phyloP scores from a whole-genome alignment of 768 basidiomycete species.

The Trametes maxima region DNA sequence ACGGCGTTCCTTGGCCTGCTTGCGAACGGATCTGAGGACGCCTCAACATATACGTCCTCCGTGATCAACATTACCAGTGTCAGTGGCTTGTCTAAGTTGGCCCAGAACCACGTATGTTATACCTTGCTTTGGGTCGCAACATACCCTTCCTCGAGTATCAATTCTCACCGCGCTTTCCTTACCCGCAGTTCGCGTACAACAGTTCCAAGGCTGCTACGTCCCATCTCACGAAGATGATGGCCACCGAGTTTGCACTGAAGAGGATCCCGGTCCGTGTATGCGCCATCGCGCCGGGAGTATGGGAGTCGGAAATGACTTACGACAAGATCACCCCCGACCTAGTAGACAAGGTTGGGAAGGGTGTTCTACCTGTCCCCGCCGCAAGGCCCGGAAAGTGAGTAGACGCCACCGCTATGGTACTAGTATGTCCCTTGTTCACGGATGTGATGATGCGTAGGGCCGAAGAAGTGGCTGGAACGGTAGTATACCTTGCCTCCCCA shows the following conservation, averaged over 20 bases:
- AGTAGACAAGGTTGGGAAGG: slow-evolving; percentile 58
- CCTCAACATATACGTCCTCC: slow-evolving; percentile 56
- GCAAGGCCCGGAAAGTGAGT: slow-evolving; percentile 68
- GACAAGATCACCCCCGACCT: slow-evolving; percentile 48
- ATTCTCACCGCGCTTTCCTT: too few species aligned
- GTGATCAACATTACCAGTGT: slow-evolving; percentile 82
- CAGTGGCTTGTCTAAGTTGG: slow-evolving; percentile 68
- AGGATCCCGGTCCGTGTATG: slow-evolving; percentile 68
- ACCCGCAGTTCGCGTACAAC: slow-evolving; percentile 74
- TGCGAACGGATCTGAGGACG: slow-evolving; percentile 68
- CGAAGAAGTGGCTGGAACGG: slow-evolving; percentile 78
- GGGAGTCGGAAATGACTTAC: slow-evolving; percentile 75
- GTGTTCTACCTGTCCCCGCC: slow-evolving; percentile 62
- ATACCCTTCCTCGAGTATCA: background rate
- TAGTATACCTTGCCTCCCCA: slow-evolving; percentile 70
- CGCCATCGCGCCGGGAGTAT: slow-evolving; percentile 76
- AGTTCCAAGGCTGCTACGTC: slow-evolving; percentile 77
- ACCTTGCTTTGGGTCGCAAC: background rate
- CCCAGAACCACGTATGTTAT: slow-evolving; percentile 73
- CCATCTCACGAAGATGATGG: slow-evolving; percentile 75
- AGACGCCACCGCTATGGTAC: background rate
- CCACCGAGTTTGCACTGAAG: slow-evolving; percentile 75
- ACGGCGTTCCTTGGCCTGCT: slow-evolving; percentile 77
- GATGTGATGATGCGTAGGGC: slow-evolving; percentile 43
- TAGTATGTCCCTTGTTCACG: background rate